These are phyloP conservation scores for Hymenoscyphus albidus DNA, from an alignment of 2,329 filamentous ascomycete species.

Conservation along the genomic window DNA sequence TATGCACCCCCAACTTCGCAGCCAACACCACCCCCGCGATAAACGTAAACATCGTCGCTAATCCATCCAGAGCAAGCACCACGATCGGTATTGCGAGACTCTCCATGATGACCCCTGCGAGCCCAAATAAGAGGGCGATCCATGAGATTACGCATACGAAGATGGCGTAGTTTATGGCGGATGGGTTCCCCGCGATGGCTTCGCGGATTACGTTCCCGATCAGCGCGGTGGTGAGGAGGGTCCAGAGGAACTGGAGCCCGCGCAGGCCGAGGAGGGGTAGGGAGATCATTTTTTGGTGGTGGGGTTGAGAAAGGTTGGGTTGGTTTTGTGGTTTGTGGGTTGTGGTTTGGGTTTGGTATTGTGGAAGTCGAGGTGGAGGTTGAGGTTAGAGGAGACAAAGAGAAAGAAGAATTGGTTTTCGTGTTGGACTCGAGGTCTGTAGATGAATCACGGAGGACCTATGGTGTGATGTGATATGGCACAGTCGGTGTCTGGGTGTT, in stretches of 20 bases:
- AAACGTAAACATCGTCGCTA: constrained; percentile 63
- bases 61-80: constrained; percentile 52
- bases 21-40: constrained; percentile 67
- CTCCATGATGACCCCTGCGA: constrained; percentile 53
- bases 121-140: constrained; percentile 61
- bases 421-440: not conserved
- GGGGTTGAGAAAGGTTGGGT: not conserved
- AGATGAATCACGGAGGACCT: not conserved
- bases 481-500: not conserved
- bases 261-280: constrained; percentile 28
- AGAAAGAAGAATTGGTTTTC: not conserved
- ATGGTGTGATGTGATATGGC: not conserved
- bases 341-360: not conserved
- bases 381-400: not conserved
- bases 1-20: constrained; percentile 63
- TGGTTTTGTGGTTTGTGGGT: too few relatives aligned
- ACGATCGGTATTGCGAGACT: constrained; percentile 48
- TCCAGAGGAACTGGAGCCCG: constrained; percentile 28
- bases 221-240: constrained; percentile 31
- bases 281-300: constrained; percentile 19
- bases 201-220: constrained; percentile 40
- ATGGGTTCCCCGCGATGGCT: constrained; percentile 58
- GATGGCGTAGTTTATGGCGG: constrained; percentile 57
- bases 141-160: constrained; percentile 66
- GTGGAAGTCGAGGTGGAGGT: not conserved